Conservation (phyloP, 768 basidiomycete species). For the Amanita inopinata region DNA sequence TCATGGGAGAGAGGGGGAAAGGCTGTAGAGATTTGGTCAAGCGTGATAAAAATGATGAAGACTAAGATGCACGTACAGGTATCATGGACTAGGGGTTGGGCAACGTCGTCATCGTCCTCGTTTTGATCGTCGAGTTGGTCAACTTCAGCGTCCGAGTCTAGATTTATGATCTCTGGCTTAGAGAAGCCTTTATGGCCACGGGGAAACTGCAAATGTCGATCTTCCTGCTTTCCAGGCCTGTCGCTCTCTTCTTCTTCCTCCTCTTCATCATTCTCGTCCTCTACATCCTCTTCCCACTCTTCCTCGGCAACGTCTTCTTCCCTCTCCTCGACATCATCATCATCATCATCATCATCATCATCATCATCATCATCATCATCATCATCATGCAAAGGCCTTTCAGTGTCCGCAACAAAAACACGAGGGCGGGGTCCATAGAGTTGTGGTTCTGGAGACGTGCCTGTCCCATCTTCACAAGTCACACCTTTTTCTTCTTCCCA, state of each 20-base stretch:
- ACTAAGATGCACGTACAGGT: constrained; percentile 18
- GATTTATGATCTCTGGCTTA: constrained; percentile 14
- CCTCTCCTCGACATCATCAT: constrained; percentile 15
- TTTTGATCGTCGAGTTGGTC: constrained; percentile 10
- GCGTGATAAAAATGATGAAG: background rate
- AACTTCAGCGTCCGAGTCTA: constrained; percentile 17
- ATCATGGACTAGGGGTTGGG: constrained; percentile 23
- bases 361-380: constrained; percentile 21
- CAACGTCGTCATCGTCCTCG: constrained; percentile 15
- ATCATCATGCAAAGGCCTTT: constrained; percentile 21
- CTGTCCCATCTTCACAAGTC: background rate
- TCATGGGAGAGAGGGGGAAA: constrained; percentile 14
- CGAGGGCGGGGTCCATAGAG: no score
- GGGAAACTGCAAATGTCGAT: background rate
- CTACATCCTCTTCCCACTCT: constrained; percentile 14
- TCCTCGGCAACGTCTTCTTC: constrained; percentile 14
- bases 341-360: constrained; percentile 13
- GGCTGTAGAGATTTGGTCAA: constrained; percentile 14
- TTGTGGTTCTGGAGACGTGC: no score
- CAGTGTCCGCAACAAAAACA: constrained; percentile 5
- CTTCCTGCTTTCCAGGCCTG: constrained; percentile 3
- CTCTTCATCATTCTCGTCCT: constrained; percentile 10
- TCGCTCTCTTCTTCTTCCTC: constrained; percentile 9
- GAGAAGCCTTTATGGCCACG: constrained; percentile 1
- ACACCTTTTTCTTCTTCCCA: no score